Conservation (phyloP, 1,139 yeast genomes). For the Debaryomyces psychrophilus region DNA sequence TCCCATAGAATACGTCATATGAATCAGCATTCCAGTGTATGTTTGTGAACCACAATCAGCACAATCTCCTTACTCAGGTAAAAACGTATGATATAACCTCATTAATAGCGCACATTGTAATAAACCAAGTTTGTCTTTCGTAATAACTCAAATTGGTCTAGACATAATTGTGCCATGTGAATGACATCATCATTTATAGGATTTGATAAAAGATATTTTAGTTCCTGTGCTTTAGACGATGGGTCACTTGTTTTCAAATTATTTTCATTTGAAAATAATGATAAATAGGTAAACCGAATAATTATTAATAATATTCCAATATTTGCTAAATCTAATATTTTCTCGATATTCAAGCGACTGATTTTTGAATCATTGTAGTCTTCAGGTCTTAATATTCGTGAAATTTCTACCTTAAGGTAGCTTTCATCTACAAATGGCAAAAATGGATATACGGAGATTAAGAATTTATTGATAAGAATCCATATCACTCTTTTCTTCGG, state of each 20-base stretch:
- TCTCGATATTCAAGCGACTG: constrained; percentile 29
- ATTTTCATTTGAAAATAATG: constrained; percentile 31
- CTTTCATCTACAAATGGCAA: constrained; percentile 47
- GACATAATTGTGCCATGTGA: constrained; percentile 30
- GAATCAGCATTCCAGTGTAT: constrained; percentile 45
- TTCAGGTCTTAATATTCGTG: constrained; percentile 28
- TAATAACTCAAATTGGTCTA: constrained; percentile 26
- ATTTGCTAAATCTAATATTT: constrained; percentile 50
- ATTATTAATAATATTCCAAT: constrained; percentile 47
- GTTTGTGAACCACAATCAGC: constrained; percentile 50
- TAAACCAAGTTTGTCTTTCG: constrained; percentile 23
- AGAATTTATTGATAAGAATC: constrained; percentile 44
- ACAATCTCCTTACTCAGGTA: constrained; percentile 52
- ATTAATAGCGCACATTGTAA: constrained; percentile 40
- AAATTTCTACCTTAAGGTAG: constrained; percentile 20
- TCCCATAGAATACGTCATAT: constrained; percentile 52
- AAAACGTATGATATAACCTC: constrained; percentile 45
- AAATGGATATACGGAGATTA: constrained; percentile 42
- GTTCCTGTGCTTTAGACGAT: constrained; percentile 19
- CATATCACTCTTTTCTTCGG: constrained; percentile 45
- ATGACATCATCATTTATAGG: constrained; percentile 30
- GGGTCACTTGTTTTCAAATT: constrained; percentile 20
- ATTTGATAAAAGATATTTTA: constrained; percentile 26
- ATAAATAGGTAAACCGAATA: constrained; percentile 43
- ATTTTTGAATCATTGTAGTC: constrained; percentile 22